These are phyloP conservation scores for Nannochloris sp. DNA, from an alignment of 139 green algal species.

Conservation along the genomic window DNA sequence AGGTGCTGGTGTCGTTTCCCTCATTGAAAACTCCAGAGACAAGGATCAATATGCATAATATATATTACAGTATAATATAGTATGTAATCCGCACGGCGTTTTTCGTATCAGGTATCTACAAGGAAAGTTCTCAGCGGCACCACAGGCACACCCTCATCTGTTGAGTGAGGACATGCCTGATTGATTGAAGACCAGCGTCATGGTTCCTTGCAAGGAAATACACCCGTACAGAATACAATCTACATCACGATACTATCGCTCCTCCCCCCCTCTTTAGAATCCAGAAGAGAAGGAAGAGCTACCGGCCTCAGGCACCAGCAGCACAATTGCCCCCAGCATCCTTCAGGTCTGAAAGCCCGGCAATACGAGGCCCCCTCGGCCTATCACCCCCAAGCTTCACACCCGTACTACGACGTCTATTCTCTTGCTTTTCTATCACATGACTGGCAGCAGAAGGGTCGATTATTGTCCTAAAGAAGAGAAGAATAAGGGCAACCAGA, in stretches of 20 bases:
- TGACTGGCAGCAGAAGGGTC: slow-evolving; percentile 8
- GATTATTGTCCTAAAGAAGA: slow-evolving; percentile 15
- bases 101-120: too few species aligned
- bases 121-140: too few species aligned
- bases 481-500: not conserved
- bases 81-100: too few species aligned
- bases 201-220: too few species aligned
- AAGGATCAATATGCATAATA: not conserved
- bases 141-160: too few species aligned
- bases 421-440: not conserved
- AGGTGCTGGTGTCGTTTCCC: slow-evolving; percentile 62
- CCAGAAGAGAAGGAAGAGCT: slow-evolving; percentile 8
- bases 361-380: slow-evolving; percentile 15
- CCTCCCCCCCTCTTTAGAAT: too few species aligned
- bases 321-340: slow-evolving; percentile 25
- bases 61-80: not conserved
- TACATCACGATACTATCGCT: too few species aligned
- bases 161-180: too few species aligned
- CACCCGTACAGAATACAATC: too few species aligned
- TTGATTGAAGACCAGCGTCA: too few species aligned
- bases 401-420: not conserved
- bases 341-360: slow-evolving; percentile 21
- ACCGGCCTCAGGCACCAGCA: slow-evolving; percentile 35
- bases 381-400: slow-evolving; percentile 4
- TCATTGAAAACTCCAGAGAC: slow-evolving; percentile 51